These are phyloP conservation scores for Vicia faba DNA, from an alignment of 306 rosid species.

Conservation along the genomic window DNA sequence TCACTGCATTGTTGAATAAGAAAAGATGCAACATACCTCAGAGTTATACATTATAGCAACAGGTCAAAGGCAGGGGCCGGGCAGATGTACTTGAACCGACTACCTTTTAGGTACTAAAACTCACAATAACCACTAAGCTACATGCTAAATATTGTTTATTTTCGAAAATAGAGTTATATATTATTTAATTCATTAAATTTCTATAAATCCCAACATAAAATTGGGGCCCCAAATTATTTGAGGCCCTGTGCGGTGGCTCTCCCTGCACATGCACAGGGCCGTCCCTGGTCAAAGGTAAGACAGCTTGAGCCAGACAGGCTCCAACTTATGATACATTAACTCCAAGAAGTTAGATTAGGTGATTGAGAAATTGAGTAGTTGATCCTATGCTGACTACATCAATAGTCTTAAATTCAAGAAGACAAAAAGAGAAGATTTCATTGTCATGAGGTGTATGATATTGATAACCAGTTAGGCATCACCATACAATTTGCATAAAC, in stretches of 20 bases:
- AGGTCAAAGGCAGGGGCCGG: conserved; percentile 5
- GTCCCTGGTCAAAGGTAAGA: no score
- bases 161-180: no score
- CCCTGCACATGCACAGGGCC: no score
- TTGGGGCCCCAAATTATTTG: no score
- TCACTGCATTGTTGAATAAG: conserved; percentile 10
- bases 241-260: no score
- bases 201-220: no score
- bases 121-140: no score
- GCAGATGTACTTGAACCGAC: no score
- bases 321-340: conserved; percentile 5
- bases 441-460: conserved; percentile 24
- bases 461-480: neutral
- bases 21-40: neutral
- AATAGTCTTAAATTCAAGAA: conserved; percentile 10
- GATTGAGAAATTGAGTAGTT: conserved; percentile 22
- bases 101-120: no score
- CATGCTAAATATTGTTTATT: no score
- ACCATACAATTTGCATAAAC: conserved; percentile 2
- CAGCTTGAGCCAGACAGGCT: neutral
- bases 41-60: neutral
- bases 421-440: conserved; percentile 4
- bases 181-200: no score
- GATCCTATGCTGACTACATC: neutral
- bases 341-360: neutral